phyloP scores from a whole-genome alignment of 768 basidiomycete species.

The Trametes coccinea region DNA sequence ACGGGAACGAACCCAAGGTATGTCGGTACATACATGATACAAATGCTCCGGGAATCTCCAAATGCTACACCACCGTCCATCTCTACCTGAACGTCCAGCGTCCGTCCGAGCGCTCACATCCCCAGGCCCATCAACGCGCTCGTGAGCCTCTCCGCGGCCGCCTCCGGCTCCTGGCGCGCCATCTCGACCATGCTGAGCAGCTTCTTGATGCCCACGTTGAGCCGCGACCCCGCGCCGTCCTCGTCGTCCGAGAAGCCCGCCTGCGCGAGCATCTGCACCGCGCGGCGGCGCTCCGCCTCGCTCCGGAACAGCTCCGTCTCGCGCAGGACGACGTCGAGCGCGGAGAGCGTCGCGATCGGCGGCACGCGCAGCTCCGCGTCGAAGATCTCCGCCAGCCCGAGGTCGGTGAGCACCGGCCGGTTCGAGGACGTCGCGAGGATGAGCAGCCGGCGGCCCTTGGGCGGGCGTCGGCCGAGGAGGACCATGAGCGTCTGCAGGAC shows the following conservation, averaged over 20 bases:
- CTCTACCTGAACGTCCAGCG: not conserved
- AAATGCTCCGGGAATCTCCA: not conserved
- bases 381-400: conserved; percentile 87
- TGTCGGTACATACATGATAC: not conserved
- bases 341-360: conserved; percentile 68
- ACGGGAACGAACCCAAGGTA: not conserved
- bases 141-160: conserved; percentile 69
- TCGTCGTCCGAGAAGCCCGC: conserved; percentile 70
- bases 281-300: conserved; percentile 52
- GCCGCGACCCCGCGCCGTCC: conserved; percentile 40
- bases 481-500: conserved; percentile 91
- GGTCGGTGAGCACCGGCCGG: conserved; percentile 79
- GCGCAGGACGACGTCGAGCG: conserved; percentile 74
- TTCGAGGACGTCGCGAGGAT: conserved; percentile 92
- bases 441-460: conserved; percentile 91
- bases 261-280: conserved; percentile 66
- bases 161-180: conserved; percentile 93
- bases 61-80: too few relatives aligned
- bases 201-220: conserved; percentile 93
- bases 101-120: conserved; percentile 28
- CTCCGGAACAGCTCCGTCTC: conserved; percentile 78
- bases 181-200: conserved; percentile 90
- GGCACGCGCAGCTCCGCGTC: conserved; percentile 86
- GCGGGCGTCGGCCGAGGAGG: conserved; percentile 83
- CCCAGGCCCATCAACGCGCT: conserved; percentile 61